These are phyloP conservation scores for Citrus sinensis DNA, from an alignment of 345 rosid species.

Conservation along the genomic window DVS_A1.0 CM039167.1:15282001-15282500, in stretches of 20 bases:
- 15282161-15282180: not conserved
- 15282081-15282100: not conserved
- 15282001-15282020: not conserved
- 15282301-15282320: slow-evolving; percentile 96
- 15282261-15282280: not conserved
- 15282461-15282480: slow-evolving; percentile 66
- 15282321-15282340: slow-evolving; percentile 97
- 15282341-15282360: slow-evolving; percentile 95
- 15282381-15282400: slow-evolving; percentile 96
- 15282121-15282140: not conserved
- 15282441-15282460: slow-evolving; percentile 89
- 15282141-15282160: not conserved
- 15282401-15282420: slow-evolving; percentile 66
- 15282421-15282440: slow-evolving; percentile 78
- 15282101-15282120: too few species aligned
- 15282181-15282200: not conserved
- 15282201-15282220: not conserved
- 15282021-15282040: not conserved
- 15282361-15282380: slow-evolving; percentile 85
- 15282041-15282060: not conserved
- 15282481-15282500: slow-evolving; percentile 86
- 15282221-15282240: not conserved
- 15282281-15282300: slow-evolving; percentile 76
- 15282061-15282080: not conserved
- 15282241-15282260: not conserved